Conservation (phyloP, 192 early-diverging fungal genomes). For the Coemansia sp. region DNA sequence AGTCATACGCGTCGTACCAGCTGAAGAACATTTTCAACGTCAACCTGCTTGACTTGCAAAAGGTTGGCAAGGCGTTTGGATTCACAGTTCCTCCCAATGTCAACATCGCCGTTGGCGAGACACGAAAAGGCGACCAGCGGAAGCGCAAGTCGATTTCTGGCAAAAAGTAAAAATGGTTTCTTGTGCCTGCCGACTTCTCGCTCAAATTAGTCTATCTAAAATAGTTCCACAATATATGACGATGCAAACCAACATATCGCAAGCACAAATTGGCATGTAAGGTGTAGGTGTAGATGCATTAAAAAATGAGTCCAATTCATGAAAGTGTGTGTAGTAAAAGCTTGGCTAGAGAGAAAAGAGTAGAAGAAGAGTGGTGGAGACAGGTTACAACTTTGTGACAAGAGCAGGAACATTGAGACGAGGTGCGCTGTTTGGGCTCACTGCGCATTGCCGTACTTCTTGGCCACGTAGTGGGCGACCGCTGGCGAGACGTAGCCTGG, state of each 20-base stretch:
- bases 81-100: conserved; percentile 95
- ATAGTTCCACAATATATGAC: not conserved
- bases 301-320: not conserved
- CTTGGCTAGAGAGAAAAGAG: not conserved
- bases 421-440: not conserved
- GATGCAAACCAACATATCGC: not conserved
- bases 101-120: conserved; percentile 58
- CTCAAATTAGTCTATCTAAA: not conserved
- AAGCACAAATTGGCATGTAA: not conserved
- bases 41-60: conserved; percentile 83
- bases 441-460: conserved; percentile 39
- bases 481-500: conserved; percentile 49
- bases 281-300: not conserved
- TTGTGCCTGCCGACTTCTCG: not conserved
- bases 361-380: not conserved
- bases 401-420: not conserved
- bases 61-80: conserved; percentile 92
- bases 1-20: conserved; percentile 92
- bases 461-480: conserved; percentile 43
- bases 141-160: conserved; percentile 49
- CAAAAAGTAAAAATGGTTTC: conserved; percentile 15
- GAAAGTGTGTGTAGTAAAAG: not conserved
- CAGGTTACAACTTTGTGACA: conserved; percentile 5
- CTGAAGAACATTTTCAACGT: conserved; percentile 97
- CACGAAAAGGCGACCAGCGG: conserved; percentile 45